phyloP scores from a whole-genome alignment of 169 alveolate species.

The Theileria parva region DNA sequence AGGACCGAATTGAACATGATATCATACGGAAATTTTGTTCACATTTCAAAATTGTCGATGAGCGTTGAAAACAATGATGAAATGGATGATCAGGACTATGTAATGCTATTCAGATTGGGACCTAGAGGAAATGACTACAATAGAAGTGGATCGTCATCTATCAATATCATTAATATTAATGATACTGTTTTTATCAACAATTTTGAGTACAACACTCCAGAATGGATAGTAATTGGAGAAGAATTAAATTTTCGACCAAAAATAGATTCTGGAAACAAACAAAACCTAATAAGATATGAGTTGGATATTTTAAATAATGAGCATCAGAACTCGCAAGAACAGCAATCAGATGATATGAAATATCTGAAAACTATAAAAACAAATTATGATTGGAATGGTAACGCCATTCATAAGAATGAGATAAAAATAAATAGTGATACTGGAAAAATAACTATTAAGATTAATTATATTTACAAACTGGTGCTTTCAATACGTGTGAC shows the following conservation, averaged over 20 bases:
- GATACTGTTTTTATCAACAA: constrained; percentile 53
- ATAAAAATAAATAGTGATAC: constrained; percentile 2
- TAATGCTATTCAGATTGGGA: constrained; percentile 29
- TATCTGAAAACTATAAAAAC: neutral
- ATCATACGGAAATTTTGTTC: constrained; percentile 37
- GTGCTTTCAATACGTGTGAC: constrained; percentile 20
- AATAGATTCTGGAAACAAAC: neutral
- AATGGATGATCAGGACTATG: constrained; percentile 48
- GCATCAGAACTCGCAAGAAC: constrained; percentile 15
- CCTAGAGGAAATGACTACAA: neutral
- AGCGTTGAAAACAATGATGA: constrained; percentile 1
- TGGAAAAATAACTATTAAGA: constrained; percentile 21
- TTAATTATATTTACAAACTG: constrained; percentile 11
- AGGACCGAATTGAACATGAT: constrained; percentile 6
- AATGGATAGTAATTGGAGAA: constrained; percentile 46
- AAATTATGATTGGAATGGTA: constrained; percentile 29
- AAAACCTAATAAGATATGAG: constrained; percentile 35
- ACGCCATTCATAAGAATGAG: neutral
- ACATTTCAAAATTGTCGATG: constrained; percentile 28
- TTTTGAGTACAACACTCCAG: constrained; percentile 51
- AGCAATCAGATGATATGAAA: neutral
- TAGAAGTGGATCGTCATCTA: neutral
- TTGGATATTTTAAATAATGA: constrained; percentile 22
- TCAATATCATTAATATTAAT: constrained; percentile 36
- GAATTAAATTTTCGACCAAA: constrained; percentile 7